Base-by-base conservation (phyloP, 495 filamentous ascomycete genomes). In the Xylaria palmicola region DNA sequence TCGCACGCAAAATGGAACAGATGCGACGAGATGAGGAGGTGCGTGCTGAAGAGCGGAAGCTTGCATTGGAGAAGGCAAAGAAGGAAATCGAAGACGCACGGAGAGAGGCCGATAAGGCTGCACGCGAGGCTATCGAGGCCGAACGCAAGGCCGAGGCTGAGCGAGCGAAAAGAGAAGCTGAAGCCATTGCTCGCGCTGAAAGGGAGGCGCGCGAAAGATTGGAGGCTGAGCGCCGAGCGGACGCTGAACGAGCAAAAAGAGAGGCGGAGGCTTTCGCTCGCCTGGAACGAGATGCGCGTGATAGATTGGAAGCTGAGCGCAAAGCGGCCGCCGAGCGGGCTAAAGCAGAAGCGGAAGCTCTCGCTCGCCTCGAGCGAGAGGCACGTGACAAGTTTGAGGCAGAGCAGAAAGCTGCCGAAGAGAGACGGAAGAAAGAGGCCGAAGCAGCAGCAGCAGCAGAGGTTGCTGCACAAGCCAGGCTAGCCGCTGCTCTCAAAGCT, bases 391-490 rank as follows among this genome's bases (percentile, higher is more conserved):
- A 72, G 62, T 49, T 75, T 6, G 72, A 76, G 41, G 68, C 63
- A 1, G 70, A 74, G 41, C 62, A 68, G 10, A 79, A 80, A 62
- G 81, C 78, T 43, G 78, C 77, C 30, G 83, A 80, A 6, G 83
- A 86, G 48, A 77, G 77, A 62, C 75, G 74, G 27, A 81, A 75
- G 48, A 78, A 70, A 41, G 83, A 84, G 36, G 80, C 82, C 4
- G 77, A 80, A 41, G 73, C 76, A 6, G 73, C 72, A 19, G 79
- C 77, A n/a, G 64, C 70, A 1, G 76, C 72, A 8, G 76, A 77
- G 51, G 77, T 75, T 0, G 72, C 71, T 26, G 71, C 75, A 37
- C 68, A 67, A 39, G 71, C 66, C 10, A 72, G 74, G 49, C 56
- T 78, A n/a, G 75, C 79, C 19, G 75, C 76, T n/a, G 69, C 65